These are phyloP conservation scores for Cardamine resedifolia DNA, from an alignment of 345 rosid species.

Conservation along the genomic window DNA sequence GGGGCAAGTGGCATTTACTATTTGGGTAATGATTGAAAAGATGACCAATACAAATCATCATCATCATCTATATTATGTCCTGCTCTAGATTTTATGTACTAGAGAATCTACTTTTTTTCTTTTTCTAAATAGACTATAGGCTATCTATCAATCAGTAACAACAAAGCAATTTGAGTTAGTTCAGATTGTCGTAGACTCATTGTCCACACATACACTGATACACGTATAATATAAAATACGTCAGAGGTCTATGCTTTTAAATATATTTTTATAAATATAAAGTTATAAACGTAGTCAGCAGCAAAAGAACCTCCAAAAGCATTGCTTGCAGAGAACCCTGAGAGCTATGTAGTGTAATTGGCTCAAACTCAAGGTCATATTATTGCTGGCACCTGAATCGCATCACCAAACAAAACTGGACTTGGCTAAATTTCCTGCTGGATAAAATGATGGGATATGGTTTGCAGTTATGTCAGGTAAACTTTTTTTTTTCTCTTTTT, in stretches of 20 bases:
- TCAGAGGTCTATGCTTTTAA: background rate
- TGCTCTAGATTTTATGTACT: slow-evolving; percentile 30
- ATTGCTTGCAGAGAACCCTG: background rate
- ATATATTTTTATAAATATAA: background rate
- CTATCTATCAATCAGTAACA: slow-evolving; percentile 1
- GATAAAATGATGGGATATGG: background rate
- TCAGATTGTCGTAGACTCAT: background rate
- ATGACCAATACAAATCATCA: slow-evolving; percentile 20
- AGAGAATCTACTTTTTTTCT: slow-evolving; percentile 13
- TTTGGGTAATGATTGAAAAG: slow-evolving; percentile 35
- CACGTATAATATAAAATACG: background rate
- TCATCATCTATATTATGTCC: slow-evolving; percentile 6
- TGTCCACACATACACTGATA: background rate
- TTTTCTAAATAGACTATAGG: background rate
- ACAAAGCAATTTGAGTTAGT: background rate
- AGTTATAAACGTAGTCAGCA: background rate
- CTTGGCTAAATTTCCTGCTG: background rate
- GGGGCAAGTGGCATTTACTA: slow-evolving; percentile 32
- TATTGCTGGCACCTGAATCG: background rate
- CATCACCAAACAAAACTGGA: slow-evolving; percentile 1
- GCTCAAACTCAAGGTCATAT: background rate
- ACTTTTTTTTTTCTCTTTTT: background rate
- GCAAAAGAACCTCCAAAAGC: background rate
- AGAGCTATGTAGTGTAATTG: background rate
- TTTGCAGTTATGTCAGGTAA: background rate